Evolutionary conservation across 768 basidiomycete genomes (phyloP).

Genomic region (Auricularia sp.): DNA sequence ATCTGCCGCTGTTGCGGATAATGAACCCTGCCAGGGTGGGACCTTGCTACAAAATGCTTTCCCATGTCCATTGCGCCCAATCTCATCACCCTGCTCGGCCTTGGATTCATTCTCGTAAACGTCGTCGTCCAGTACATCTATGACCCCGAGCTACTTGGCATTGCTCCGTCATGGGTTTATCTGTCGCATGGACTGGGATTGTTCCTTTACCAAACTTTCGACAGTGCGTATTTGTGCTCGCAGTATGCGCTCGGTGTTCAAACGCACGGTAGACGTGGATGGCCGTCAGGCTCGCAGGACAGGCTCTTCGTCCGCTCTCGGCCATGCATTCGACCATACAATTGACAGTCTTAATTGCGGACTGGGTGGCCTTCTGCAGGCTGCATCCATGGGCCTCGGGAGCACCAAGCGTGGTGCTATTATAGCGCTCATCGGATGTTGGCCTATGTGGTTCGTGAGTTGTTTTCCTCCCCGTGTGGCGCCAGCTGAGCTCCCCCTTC

Average conservation of each 20-base stretch:
- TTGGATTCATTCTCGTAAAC: slow-evolving; percentile 9
- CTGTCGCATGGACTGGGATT: slow-evolving; percentile 7
- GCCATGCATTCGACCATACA: slow-evolving; percentile 11
- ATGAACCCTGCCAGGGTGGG: slow-evolving; percentile 4
- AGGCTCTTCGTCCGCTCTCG: slow-evolving; percentile 9
- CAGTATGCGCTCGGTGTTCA: background rate
- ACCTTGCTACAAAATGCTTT: slow-evolving; percentile 7
- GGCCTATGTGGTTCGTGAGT: slow-evolving; percentile 12
- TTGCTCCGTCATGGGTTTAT: slow-evolving; percentile 9
- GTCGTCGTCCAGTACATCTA: background rate
- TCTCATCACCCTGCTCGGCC: slow-evolving; percentile 9
- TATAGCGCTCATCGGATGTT: slow-evolving; percentile 4
- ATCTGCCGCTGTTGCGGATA: background rate
- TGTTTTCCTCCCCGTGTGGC: background rate
- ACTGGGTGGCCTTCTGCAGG: slow-evolving; percentile 6
- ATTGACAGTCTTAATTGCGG: slow-evolving; percentile 9
- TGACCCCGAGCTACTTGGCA: slow-evolving; percentile 6
- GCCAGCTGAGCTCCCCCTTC: background rate
- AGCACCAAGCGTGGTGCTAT: background rate
- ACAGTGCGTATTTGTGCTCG: slow-evolving; percentile 4
- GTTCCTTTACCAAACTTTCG: slow-evolving; percentile 12
- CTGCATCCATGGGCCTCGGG: slow-evolving; percentile 6
- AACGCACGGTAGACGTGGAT: slow-evolving; percentile 8
- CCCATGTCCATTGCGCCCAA: slow-evolving; percentile 10
- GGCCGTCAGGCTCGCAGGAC: slow-evolving; percentile 11